Conservation (phyloP, 441 rosid species). For the Eutrema salsugineum region DNA sequence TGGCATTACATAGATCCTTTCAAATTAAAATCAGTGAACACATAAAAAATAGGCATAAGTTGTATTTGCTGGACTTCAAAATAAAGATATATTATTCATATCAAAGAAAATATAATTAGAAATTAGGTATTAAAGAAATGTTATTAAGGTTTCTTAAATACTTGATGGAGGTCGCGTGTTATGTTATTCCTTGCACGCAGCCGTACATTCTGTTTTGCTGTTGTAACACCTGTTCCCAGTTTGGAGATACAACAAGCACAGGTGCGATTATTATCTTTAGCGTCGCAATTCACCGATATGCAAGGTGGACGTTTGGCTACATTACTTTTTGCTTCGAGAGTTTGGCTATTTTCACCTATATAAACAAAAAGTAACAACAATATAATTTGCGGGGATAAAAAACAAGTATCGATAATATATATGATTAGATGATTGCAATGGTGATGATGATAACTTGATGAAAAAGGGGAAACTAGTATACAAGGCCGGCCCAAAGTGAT, state of each 20-base stretch:
- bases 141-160: not conserved
- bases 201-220: not conserved
- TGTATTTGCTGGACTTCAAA: not conserved
- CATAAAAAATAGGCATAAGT: not conserved
- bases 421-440: not conserved
- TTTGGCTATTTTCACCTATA: not conserved
- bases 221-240: not conserved
- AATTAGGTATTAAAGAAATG: not conserved
- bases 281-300: not conserved
- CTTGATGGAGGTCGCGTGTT: not conserved
- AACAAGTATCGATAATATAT: no score
- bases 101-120: no score
- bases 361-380: not conserved
- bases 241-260: not conserved
- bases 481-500: no score
- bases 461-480: not conserved
- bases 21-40: not conserved
- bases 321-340: not conserved
- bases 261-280: not conserved
- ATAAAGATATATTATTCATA: not conserved
- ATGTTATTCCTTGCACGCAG: not conserved
- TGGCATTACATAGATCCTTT: no score
- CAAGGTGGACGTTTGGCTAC: not conserved
- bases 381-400: no score
- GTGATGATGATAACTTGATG: not conserved